These are phyloP conservation scores for Penicillium frequentans DNA, from an alignment of 2,329 filamentous ascomycete genomes.

Conservation along the genomic window DNA sequence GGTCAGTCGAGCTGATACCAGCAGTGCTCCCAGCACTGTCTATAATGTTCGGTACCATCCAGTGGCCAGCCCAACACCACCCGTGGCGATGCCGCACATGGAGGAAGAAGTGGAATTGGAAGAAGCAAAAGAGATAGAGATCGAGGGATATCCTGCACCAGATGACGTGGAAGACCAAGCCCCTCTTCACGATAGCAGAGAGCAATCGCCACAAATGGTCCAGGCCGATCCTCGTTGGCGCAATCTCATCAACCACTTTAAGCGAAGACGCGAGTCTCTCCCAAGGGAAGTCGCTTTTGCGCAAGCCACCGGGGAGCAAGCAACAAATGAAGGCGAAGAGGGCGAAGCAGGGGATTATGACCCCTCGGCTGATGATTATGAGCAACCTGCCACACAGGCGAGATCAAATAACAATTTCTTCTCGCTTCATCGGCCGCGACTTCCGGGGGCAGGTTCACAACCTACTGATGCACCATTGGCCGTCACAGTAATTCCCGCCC, in stretches of 20 bases:
- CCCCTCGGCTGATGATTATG: constrained; percentile 45
- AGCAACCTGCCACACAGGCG: constrained; percentile 42
- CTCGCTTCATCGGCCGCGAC: constrained; percentile 49
- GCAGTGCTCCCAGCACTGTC: constrained; percentile 63
- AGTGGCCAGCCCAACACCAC: constrained; percentile 49
- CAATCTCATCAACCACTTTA: constrained; percentile 58
- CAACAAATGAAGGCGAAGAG: constrained; percentile 12
- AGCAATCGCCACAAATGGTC: constrained; percentile 35
- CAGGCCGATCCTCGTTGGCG: constrained; percentile 47
- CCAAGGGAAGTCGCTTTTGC: constrained; percentile 61
- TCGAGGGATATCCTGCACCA: constrained; percentile 11
- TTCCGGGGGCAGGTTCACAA: constrained; percentile 37
- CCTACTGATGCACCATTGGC: constrained; percentile 47
- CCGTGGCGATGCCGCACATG: constrained; percentile 36
- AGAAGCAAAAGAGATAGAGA: constrained; percentile 27
- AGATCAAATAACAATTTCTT: constrained; percentile 49
- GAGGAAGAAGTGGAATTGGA: constrained; percentile 32
- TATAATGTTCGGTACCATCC: constrained; percentile 64
- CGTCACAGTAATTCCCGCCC: constrained; percentile 62
- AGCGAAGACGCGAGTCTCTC: constrained; percentile 56
- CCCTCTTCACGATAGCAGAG: constrained; percentile 22
- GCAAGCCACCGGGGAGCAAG: constrained; percentile 47
- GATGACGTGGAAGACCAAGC: constrained; percentile 15
- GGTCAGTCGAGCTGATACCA: constrained; percentile 60
- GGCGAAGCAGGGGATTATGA: constrained; percentile 16